phyloP scores from a whole-genome alignment of 2,329 filamentous ascomycete genomes.

The Didymellaceae sp. region DNA sequence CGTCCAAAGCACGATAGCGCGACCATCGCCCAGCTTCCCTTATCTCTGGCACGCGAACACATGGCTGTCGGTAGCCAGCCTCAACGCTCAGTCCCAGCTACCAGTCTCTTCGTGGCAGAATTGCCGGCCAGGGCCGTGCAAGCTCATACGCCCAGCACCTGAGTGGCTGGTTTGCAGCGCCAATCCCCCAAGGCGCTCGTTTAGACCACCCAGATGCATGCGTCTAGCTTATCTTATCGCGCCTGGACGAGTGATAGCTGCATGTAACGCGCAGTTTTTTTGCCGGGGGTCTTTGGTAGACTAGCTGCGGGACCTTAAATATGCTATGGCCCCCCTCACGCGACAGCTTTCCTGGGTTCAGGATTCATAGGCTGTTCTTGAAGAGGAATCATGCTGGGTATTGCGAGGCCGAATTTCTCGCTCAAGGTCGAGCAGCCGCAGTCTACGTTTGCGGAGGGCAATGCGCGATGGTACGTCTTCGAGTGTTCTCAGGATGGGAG shows the following conservation, averaged over 20 bases:
- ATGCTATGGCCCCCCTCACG: not conserved
- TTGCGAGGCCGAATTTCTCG: conserved; percentile 47
- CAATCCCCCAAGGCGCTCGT: conserved; percentile 1
- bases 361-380: no score
- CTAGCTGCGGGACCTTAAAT: conserved; percentile 11
- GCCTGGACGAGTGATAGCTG: conserved; percentile 11
- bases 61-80: not conserved
- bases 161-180: conserved; percentile 7
- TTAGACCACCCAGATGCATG: conserved; percentile 3
- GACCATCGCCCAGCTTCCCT: conserved; percentile 8
- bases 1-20: not conserved
- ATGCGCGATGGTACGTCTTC: conserved; percentile 39
- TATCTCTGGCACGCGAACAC: conserved; percentile 9
- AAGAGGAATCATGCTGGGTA: conserved; percentile 43
- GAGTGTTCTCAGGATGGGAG: not conserved
- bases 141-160: conserved; percentile 3
- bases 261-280: conserved; percentile 5
- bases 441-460: conserved; percentile 55
- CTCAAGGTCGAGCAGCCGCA: conserved; percentile 54
- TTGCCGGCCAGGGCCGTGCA: conserved; percentile 5
- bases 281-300: conserved; percentile 3
- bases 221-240: conserved; percentile 20
- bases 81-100: not conserved
- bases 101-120: not conserved
- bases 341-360: not conserved